Evolutionary conservation across 2,329 filamentous ascomycete genomes (phyloP).

Genomic region (Sporothrix brasiliensis): DNA sequence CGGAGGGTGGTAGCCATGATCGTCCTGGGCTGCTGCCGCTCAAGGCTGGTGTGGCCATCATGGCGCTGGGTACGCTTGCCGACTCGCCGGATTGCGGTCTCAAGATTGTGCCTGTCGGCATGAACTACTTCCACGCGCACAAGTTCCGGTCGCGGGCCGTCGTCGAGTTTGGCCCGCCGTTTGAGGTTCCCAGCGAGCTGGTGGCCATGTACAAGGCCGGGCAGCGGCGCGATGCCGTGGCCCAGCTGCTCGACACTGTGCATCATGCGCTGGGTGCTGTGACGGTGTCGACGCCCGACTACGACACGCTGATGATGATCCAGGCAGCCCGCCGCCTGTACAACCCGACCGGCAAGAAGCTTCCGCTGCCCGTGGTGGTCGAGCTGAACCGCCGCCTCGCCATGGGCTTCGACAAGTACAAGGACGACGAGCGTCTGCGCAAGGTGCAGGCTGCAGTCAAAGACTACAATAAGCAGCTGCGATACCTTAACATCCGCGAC

Average conservation of each 20-base stretch:
- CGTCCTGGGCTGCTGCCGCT: conserved; percentile 86
- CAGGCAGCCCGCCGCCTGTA: conserved; percentile 92
- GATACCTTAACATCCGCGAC: conserved; percentile 83
- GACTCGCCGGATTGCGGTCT: conserved; percentile 84
- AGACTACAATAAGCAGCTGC: conserved; percentile 83
- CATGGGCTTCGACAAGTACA: conserved; percentile 89
- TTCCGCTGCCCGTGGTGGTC: conserved; percentile 87
- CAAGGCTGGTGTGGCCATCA: conserved; percentile 96
- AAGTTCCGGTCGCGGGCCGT: conserved; percentile 97
- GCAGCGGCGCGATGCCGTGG: conserved; percentile 83
- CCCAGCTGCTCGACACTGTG: conserved; percentile 79
- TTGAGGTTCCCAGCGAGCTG: conserved; percentile 80
- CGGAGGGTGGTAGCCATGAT: conserved; percentile 94
- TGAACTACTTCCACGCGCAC: conserved; percentile 99
- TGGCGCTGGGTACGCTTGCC: conserved; percentile 89
- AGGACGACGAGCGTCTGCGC: conserved; percentile 83
- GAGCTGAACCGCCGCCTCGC: conserved; percentile 91
- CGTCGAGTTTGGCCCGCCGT: conserved; percentile 88
- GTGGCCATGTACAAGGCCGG: conserved; percentile 84
- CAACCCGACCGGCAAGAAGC: conserved; percentile 90
- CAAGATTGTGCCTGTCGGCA: conserved; percentile 93
- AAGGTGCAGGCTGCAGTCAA: conserved; percentile 74
- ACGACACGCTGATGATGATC: conserved; percentile 95
- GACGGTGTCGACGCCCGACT: conserved; percentile 89
- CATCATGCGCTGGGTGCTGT: conserved; percentile 84